Conservation (phyloP, 345 rosid species). For the Cochlearia excelsa region DNA sequence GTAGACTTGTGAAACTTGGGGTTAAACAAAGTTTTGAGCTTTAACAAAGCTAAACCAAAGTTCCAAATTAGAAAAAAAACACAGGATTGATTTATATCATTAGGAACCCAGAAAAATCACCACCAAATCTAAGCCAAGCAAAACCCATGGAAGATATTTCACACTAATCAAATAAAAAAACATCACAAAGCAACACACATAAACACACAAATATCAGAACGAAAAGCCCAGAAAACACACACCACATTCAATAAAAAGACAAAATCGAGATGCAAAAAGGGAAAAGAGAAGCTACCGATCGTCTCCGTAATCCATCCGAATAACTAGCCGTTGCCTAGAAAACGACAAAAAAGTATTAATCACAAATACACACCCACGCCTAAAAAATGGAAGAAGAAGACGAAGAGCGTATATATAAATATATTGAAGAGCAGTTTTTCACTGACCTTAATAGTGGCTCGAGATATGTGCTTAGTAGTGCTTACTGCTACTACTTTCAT, state of each 20-base stretch:
- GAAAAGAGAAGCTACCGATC: conserved; percentile 32
- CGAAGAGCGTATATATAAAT: not conserved
- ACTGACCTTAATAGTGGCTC: conserved; percentile 20
- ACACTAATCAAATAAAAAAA: conserved; percentile 9
- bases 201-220: not conserved
- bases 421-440: conserved; percentile 4
- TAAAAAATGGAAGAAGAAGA: not conserved
- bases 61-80: too few relatives aligned
- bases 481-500: conserved; percentile 15
- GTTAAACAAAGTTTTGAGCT: too few relatives aligned
- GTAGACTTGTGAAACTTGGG: not conserved
- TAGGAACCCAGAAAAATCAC: not conserved
- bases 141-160: conserved; percentile 8
- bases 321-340: conserved; percentile 41
- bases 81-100: too few relatives aligned
- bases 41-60: too few relatives aligned
- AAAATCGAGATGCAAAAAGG: conserved; percentile 20
- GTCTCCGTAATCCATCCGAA: conserved; percentile 40
- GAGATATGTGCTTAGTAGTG: conserved; percentile 28
- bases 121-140: conserved; percentile 18
- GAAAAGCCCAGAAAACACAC: too few relatives aligned
- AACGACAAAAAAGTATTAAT: not conserved
- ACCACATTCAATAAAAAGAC: not conserved
- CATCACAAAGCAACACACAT: not conserved
- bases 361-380: conserved; percentile 23